Conservation (phyloP, 2,329 filamentous ascomycete species). For the Pestalotiopsis sp. region DNA sequence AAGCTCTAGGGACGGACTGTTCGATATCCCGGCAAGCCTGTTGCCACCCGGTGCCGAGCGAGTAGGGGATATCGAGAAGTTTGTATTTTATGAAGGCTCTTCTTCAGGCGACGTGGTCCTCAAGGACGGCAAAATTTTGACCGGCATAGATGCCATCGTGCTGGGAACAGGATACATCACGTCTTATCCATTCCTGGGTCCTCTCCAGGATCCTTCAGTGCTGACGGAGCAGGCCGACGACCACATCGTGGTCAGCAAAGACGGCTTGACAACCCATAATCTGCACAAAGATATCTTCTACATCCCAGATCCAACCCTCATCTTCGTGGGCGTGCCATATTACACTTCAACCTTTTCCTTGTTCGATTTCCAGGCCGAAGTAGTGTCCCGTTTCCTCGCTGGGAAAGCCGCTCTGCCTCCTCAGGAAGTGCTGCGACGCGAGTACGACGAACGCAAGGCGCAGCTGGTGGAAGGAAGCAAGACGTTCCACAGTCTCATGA, state of each 20-base stretch:
- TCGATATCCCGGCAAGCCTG: constrained; percentile 56
- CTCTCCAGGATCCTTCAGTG: constrained; percentile 44
- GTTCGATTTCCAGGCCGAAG: constrained; percentile 71
- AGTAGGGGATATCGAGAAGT: constrained; percentile 53
- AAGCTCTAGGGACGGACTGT: constrained; percentile 61
- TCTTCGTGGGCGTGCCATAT: constrained; percentile 67
- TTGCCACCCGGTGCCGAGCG: constrained; percentile 56
- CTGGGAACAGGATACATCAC: constrained; percentile 72
- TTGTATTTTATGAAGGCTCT: constrained; percentile 36
- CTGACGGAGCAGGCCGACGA: constrained; percentile 50
- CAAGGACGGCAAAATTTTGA: constrained; percentile 53
- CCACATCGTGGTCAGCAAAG: constrained; percentile 58
- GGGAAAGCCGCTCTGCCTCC: constrained; percentile 52
- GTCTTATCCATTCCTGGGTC: constrained; percentile 65
- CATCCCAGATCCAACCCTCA: constrained; percentile 65
- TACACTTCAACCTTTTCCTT: constrained; percentile 69
- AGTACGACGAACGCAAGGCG: constrained; percentile 33
- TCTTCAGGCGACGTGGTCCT: constrained; percentile 47
- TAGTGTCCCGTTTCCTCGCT: constrained; percentile 58
- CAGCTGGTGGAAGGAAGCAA: constrained; percentile 24
- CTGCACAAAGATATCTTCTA: constrained; percentile 74
- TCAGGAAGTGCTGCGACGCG: constrained; percentile 37
- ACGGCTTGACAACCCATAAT: constrained; percentile 67
- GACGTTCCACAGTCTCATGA: constrained; percentile 40
- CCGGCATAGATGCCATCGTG: constrained; percentile 62